Base-by-base conservation (phyloP, 768 basidiomycete genomes). In the Lactarius pseudohatsudake region DNA sequence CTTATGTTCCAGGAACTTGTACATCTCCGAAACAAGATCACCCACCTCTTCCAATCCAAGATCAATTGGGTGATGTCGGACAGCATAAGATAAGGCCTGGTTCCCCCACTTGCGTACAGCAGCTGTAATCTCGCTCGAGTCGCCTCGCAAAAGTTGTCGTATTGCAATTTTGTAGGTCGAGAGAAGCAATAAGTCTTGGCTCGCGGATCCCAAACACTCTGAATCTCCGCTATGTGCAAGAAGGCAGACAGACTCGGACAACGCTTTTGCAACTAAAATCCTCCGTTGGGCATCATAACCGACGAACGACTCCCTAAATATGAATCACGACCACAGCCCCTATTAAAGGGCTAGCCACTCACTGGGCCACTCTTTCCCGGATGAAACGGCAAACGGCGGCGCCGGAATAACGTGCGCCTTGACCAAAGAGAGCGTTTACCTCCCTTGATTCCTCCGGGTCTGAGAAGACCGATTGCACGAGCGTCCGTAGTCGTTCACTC, bases 51-150 rank as follows among this genome's bases (percentile, higher is more conserved):
- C 41, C 59, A 50, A 47, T 73, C 69, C 15, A 70, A 72, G 36
- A 72, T 72, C 65, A 20, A 57, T n/a, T 22, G 70, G 57, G 70
- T 83, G 79, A 65, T 86, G 84, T 61, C 76, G 77, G 30, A 88
- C 73, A 50, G 81, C 75, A 34, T 70, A 70, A 20, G 73, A 71
- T 30, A 88, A 73, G 6, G 80, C 77, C 32, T 74, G 73, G 67
- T 81, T 85, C 3, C 76, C 77, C 55, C 75, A 73, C 47, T 79
- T 79, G 18, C 84, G 80, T 55, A 89, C 82, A 40, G 76, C 68
- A 3, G 78, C 70, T 0, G 82, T 82, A 9, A 83, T 82, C 64
- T 85, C 82, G 18, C 77, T 75, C 7, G 76, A 75, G 10, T 80
- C 70, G 3, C 85, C 86, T 28, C 81, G 78, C 9, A 91, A 71